phyloP scores from a whole-genome alignment of 352 stramenopile genomes.

The Phytopythium sindhum region DNA sequence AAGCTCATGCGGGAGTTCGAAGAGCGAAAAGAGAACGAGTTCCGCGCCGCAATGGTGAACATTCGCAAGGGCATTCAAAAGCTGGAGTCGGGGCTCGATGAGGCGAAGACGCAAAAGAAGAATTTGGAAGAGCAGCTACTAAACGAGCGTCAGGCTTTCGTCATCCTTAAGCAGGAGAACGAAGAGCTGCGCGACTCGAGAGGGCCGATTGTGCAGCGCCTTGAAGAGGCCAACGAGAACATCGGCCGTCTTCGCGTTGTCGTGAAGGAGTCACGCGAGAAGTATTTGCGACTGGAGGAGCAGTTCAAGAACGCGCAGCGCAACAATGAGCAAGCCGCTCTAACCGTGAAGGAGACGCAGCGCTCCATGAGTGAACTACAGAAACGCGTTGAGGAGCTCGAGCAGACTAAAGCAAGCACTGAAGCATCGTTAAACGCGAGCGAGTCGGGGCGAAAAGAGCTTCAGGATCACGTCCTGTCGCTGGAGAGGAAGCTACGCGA shows the following conservation, averaged over 20 bases:
- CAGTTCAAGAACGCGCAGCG: constrained; percentile 16
- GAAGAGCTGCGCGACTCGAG: constrained; percentile 50
- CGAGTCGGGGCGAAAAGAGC: constrained; percentile 22
- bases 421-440: constrained; percentile 30
- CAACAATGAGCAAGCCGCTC: constrained; percentile 15
- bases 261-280: constrained; percentile 38
- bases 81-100: constrained; percentile 45
- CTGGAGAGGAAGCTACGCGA: constrained; percentile 30
- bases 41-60: constrained; percentile 67
- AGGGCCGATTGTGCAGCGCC: constrained; percentile 36
- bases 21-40: constrained; percentile 58
- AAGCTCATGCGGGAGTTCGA: constrained; percentile 59
- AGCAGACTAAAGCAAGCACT: constrained; percentile 13
- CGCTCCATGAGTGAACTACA: constrained; percentile 7
- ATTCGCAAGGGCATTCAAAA: constrained; percentile 73
- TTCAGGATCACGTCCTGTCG: constrained; percentile 23
- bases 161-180: constrained; percentile 46
- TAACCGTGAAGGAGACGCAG: constrained; percentile 1
- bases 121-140: constrained; percentile 46
- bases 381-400: constrained; percentile 18
- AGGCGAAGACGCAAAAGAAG: constrained; percentile 47
- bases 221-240: constrained; percentile 72
- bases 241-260: constrained; percentile 53
- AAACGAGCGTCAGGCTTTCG: constrained; percentile 48
- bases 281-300: constrained; percentile 28